phyloP scores from a whole-genome alignment of 805 yeast genomes.

The Teunomyces pallodes region DNA sequence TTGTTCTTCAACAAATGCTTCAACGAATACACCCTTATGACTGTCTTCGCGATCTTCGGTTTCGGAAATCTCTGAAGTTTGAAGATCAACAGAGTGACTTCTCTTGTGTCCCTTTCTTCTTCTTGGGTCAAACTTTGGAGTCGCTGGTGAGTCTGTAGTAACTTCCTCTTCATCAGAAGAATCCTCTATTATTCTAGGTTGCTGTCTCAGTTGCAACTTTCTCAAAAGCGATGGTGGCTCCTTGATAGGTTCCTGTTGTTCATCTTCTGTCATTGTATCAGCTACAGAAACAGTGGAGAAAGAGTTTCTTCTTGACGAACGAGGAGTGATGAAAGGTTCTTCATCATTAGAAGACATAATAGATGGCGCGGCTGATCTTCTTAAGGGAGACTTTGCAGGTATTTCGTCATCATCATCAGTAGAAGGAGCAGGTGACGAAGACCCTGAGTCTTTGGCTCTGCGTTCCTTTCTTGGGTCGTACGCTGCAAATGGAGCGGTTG shows the following conservation, averaged over 20 bases:
- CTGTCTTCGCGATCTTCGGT: constrained; percentile 11
- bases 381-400: constrained; percentile 13
- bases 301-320: constrained; percentile 23
- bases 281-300: not conserved
- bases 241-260: constrained; percentile 1
- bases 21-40: constrained; percentile 10
- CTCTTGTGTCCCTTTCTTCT: constrained; percentile 16
- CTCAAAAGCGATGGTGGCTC: constrained; percentile 9
- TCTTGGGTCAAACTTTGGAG: constrained; percentile 16
- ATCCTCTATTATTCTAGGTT: constrained; percentile 7
- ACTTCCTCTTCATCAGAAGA: constrained; percentile 11
- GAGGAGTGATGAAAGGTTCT: constrained; percentile 24
- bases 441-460: constrained; percentile 12
- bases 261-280: constrained; percentile 8
- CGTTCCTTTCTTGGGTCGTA: constrained; percentile 22
- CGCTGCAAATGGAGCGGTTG: constrained; percentile 15
- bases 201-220: constrained; percentile 10
- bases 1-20: constrained; percentile 14
- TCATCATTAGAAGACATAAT: constrained; percentile 4
- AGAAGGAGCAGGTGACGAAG: constrained; percentile 9
- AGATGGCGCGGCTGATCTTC: constrained; percentile 3
- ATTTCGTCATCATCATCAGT: constrained; percentile 10
- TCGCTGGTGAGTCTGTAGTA: constrained; percentile 2
- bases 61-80: constrained; percentile 18
- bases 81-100: constrained; percentile 12